Conservation (phyloP, 805 yeast species). For the Suhomyces tanzawaensis region DNA sequence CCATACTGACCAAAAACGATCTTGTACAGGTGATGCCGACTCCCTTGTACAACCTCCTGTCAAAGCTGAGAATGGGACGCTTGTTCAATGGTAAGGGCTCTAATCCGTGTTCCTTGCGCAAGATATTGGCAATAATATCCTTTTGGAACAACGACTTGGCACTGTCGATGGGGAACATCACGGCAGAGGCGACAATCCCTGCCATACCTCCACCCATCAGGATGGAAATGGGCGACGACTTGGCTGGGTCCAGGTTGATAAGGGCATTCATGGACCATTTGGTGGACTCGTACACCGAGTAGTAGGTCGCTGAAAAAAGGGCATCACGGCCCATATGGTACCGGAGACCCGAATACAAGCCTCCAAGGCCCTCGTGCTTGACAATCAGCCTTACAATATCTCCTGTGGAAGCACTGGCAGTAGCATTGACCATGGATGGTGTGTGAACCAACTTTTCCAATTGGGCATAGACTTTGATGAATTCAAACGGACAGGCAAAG, state of each 20-base stretch:
- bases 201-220: slow-evolving; percentile 72
- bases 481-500: slow-evolving; percentile 82
- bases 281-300: slow-evolving; percentile 69
- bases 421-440: slow-evolving; percentile 11
- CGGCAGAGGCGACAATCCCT: slow-evolving; percentile 72
- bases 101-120: slow-evolving; percentile 49
- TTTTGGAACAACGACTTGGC: slow-evolving; percentile 72
- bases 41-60: slow-evolving; percentile 65
- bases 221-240: slow-evolving; percentile 30
- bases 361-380: slow-evolving; percentile 56
- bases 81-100: slow-evolving; percentile 34
- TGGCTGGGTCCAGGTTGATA: slow-evolving; percentile 25
- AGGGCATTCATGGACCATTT: slow-evolving; percentile 47
- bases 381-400: slow-evolving; percentile 44
- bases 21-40: slow-evolving; percentile 71
- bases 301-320: slow-evolving; percentile 69
- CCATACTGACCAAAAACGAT: slow-evolving; percentile 70
- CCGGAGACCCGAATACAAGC: slow-evolving; percentile 70
- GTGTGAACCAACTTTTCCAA: slow-evolving; percentile 49
- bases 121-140: slow-evolving; percentile 67
- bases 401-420: slow-evolving; percentile 12
- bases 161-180: slow-evolving; percentile 80
- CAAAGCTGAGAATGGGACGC: slow-evolving; percentile 31
- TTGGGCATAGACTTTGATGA: slow-evolving; percentile 79
- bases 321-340: slow-evolving; percentile 70